Evolutionary conservation across 2,329 filamentous ascomycete species (phyloP), one percentile per base, ranked within the genome.

Genomic region (Penicillium paneum): DNA sequence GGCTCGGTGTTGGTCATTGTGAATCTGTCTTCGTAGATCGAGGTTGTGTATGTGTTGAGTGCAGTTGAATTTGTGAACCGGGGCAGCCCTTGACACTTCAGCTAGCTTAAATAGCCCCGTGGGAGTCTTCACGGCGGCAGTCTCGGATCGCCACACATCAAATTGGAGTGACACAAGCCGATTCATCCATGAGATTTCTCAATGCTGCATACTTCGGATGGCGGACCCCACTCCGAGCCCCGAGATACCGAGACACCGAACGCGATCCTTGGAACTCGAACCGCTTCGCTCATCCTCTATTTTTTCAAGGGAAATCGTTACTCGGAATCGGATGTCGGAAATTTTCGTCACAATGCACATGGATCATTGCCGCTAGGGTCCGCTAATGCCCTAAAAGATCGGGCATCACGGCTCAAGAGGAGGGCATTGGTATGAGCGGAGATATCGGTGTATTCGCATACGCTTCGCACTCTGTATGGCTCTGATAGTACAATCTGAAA

Each of bases 1-100:
- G 64, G 64, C n/a, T 48, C 53, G 21, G 41, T 56, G 46, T 51
- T 53, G 36, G 29, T 31, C 55, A 59, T 58, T 49, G 12, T 46
- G 32, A 42, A 43, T 24, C 12, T 46, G 32, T 36, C 17, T 44
- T 47, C n/a, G 28, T 10, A 34, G 34, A 34, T 35, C 10, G 15
- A 26, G 39, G 10, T 41, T 41, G 39, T 41, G 21, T 28, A 41
- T 28, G 8, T 26, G 24, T 17, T 28, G 5, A 17, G 24, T 28
- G 15, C 15, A 28, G 2, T 41, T 41, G 15, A 15, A 41, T 8
- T 41, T 41, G 24, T 26, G 21, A 41, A 41, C 8, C 4, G 28
- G 21, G 15, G 38, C 39, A 26, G 15, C 5, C 24, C 24, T 41
- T 26, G 21, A 6, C 8, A 17, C 11, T 17, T 2, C 2, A 28